phyloP scores from a whole-genome alignment of 257 asterid species.

The Solanum arcanum region DNA sequence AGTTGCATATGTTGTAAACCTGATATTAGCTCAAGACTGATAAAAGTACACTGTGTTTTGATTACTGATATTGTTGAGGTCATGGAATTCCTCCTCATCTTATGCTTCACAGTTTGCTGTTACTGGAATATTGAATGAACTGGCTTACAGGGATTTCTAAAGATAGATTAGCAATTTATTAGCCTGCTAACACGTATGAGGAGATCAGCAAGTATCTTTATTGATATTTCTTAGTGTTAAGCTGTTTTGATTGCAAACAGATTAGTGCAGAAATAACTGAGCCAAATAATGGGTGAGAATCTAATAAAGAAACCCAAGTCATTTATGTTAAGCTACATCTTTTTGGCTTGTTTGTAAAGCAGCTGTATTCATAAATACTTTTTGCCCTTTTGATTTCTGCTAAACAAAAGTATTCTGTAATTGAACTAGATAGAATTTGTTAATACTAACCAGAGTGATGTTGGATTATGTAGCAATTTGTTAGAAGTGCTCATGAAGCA shows the following conservation, averaged over 20 bases:
- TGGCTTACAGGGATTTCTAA: background rate
- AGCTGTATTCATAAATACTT: background rate
- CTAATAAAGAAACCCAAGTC: background rate
- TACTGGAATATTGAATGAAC: background rate
- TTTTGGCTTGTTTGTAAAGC: background rate
- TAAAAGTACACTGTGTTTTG: background rate
- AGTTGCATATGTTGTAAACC: background rate
- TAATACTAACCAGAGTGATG: background rate
- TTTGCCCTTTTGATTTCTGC: background rate
- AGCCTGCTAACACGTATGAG: background rate
- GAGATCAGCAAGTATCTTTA: background rate
- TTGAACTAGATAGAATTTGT: background rate
- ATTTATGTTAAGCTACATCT: background rate
- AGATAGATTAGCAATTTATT: background rate
- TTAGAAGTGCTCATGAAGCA: background rate
- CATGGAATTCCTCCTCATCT: background rate
- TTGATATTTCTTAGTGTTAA: background rate
- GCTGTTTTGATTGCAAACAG: background rate
- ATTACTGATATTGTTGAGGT: background rate
- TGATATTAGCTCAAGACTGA: background rate
- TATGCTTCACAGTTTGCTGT: background rate
- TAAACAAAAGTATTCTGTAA: background rate
- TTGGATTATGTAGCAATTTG: background rate
- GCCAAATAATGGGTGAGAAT: background rate
- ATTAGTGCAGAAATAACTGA: background rate